Conservation (phyloP, 768 basidiomycete genomes). For the Boletales sp. region DNA sequence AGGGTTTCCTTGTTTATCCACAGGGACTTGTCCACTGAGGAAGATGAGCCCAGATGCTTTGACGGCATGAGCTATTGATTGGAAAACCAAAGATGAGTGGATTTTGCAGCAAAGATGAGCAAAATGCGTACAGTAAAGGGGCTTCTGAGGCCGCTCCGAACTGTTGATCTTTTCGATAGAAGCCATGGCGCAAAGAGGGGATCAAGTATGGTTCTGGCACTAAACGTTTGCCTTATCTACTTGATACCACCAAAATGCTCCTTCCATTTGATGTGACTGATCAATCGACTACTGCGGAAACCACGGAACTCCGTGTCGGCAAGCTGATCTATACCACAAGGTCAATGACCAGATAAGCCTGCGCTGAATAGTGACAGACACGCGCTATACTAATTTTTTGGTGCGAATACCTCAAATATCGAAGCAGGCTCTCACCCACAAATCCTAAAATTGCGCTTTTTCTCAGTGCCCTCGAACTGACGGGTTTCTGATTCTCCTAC, state of each 20-base stretch:
- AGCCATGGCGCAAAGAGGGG: conserved; percentile 31
- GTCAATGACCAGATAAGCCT: not conserved
- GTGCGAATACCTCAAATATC: not conserved
- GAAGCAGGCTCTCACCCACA: conserved; percentile 9
- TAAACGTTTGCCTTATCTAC: too few species aligned
- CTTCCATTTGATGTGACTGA: not conserved
- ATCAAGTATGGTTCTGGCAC: not conserved
- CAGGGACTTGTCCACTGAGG: conserved; percentile 58
- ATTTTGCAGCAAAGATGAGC: not conserved
- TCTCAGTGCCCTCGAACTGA: not conserved
- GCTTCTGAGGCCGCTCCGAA: conserved; percentile 35
- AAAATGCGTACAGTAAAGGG: conserved; percentile 11
- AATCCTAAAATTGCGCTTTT: not conserved
- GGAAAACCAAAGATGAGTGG: not conserved
- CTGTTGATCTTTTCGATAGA: conserved; percentile 56
- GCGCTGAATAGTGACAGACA: conserved; percentile 10
- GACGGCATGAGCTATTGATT: conserved; percentile 47
- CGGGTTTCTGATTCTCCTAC: conserved; percentile 8
- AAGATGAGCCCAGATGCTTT: conserved; percentile 59
- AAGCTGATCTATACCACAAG: not conserved
- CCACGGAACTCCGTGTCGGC: not conserved
- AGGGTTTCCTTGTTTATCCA: conserved; percentile 44
- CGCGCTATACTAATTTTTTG: not conserved
- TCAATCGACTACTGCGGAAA: conserved; percentile 1
- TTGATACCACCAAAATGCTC: not conserved